Conservation (phyloP, 352 stramenopile genomes). For the Pythium myriotylum region DNA sequence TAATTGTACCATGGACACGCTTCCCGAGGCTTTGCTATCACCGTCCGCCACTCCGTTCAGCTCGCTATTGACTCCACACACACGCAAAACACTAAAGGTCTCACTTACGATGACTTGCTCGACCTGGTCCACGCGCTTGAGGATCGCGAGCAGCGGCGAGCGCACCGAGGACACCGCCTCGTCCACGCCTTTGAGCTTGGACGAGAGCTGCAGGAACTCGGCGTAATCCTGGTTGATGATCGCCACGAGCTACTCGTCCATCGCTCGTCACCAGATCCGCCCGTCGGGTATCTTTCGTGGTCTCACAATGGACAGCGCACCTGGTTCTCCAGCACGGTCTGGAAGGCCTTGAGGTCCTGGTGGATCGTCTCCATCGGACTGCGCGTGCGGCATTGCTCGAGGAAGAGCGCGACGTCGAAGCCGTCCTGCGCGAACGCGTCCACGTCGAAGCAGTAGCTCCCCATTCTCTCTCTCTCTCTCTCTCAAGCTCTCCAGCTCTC, state of each 20-base stretch:
- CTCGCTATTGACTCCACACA: too few relatives aligned
- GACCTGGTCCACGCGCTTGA: conserved; percentile 78
- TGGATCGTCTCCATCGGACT: conserved; percentile 87
- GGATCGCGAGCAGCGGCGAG: conserved; percentile 66
- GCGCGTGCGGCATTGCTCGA: conserved; percentile 74
- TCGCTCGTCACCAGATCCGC: not conserved
- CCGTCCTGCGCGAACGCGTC: conserved; percentile 74
- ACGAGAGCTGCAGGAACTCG: conserved; percentile 89
- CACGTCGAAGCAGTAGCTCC: conserved; percentile 85
- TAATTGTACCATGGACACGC: conserved; percentile 57
- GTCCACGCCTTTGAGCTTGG: conserved; percentile 85
- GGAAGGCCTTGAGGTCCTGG: conserved; percentile 82
- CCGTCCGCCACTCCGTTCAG: not conserved
- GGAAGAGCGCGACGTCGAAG: conserved; percentile 69
- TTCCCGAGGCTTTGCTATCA: conserved; percentile 33
- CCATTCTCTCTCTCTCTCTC: too few relatives aligned
- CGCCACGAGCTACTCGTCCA: conserved; percentile 54
- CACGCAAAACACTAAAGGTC: too few relatives aligned
- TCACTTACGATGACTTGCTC: conserved; percentile 59
- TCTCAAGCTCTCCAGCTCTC: too few relatives aligned
- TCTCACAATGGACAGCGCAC: too few relatives aligned
- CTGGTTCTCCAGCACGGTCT: conserved; percentile 87
- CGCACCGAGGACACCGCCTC: conserved; percentile 82
- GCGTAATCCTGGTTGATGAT: conserved; percentile 91
- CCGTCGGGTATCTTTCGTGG: too few relatives aligned